Evolutionary conservation across 2,329 filamentous ascomycete genomes (phyloP).

Genomic region (Claviceps africana): DNA sequence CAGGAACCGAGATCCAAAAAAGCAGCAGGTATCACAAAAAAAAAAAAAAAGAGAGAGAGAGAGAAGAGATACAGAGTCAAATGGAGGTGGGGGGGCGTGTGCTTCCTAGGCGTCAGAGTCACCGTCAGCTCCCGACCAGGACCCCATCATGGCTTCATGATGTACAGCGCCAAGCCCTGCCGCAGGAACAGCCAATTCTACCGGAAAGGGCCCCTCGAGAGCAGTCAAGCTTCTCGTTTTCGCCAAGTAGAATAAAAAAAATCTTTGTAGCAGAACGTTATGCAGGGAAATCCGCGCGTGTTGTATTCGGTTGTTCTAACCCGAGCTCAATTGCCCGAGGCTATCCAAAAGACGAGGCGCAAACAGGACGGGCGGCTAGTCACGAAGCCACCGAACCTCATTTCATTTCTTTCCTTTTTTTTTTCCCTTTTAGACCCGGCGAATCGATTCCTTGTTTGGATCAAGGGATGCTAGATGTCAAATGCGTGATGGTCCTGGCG

Average conservation of each 20-base stretch:
- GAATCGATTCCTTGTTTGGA: slow-evolving; percentile 1
- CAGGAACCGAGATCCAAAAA: no score
- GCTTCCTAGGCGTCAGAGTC: slow-evolving; percentile 5
- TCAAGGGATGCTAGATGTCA: slow-evolving; percentile 1
- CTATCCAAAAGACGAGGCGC: background rate
- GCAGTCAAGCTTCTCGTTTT: background rate
- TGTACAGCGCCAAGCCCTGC: background rate
- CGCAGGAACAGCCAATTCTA: background rate
- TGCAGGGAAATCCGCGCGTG: background rate
- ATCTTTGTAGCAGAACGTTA: background rate
- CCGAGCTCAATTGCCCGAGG: background rate
- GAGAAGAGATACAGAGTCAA: background rate
- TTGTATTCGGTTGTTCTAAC: background rate
- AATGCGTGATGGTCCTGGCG: background rate
- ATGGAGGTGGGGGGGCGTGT: background rate
- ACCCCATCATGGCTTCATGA: background rate
- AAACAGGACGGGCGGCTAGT: background rate
- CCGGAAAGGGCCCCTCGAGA: background rate
- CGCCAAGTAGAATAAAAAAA: no score
- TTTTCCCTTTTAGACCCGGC: background rate
- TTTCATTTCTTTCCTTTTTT: no score
- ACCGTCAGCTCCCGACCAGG: slow-evolving; percentile 3
- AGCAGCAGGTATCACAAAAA: no score
- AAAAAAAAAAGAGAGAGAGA: background rate
- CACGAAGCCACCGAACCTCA: background rate